These are phyloP conservation scores for Aquilaria yunnanensis DNA, from an alignment of 345 rosid species.

Conservation along the genomic window DNA sequence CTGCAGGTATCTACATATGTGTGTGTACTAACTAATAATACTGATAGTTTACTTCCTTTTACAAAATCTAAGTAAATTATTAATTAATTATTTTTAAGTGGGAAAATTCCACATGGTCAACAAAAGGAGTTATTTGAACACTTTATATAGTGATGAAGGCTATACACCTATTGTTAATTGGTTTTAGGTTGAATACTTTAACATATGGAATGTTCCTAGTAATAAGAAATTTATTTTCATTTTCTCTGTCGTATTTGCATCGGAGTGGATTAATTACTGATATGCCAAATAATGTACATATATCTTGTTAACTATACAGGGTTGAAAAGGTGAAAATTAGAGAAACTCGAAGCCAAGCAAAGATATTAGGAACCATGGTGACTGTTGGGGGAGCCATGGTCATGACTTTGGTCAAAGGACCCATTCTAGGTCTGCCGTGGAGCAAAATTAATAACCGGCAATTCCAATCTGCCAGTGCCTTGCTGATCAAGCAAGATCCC, in stretches of 20 bases:
- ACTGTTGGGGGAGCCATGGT: conserved; percentile 92
- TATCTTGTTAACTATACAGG: conserved; percentile 21
- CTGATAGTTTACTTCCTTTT: not conserved
- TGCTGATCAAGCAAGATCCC: conserved; percentile 34
- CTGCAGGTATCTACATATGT: conserved; percentile 45
- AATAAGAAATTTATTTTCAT: too few relatives aligned
- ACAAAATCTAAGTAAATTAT: too few relatives aligned
- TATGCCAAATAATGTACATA: too few relatives aligned
- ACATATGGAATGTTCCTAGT: too few relatives aligned
- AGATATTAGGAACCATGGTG: conserved; percentile 74
- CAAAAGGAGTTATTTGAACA: too few relatives aligned
- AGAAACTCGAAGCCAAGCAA: conserved; percentile 68
- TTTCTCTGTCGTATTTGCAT: too few relatives aligned
- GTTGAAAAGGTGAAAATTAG: conserved; percentile 60
- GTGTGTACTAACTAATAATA: not conserved
- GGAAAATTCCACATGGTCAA: too few relatives aligned
- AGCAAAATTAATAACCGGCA: conserved; percentile 21
- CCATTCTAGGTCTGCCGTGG: conserved; percentile 66
- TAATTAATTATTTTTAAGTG: too few relatives aligned
- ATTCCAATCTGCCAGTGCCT: conserved; percentile 13
- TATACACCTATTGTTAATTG: too few relatives aligned
- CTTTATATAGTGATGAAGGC: too few relatives aligned
- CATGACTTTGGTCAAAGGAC: conserved; percentile 69
- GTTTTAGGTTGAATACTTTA: too few relatives aligned
- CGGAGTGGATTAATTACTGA: too few relatives aligned